phyloP scores from a whole-genome alignment of 2,329 filamentous ascomycete species.

The Monosporascus sp. region DNA sequence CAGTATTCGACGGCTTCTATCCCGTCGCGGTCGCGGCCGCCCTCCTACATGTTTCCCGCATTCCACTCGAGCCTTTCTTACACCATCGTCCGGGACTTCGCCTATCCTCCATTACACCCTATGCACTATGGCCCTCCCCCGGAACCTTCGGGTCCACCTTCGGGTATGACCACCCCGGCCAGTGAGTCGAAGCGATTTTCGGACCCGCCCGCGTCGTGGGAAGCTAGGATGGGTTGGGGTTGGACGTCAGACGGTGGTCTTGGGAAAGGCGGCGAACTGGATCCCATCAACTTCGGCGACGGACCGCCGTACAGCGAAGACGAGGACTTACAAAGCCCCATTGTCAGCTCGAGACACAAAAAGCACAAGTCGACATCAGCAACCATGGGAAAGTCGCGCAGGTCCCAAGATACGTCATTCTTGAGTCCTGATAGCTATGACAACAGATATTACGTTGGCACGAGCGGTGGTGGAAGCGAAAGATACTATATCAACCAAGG shows the following conservation, averaged over 20 bases:
- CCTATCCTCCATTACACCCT: slow-evolving; percentile 75
- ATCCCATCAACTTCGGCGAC: slow-evolving; percentile 78
- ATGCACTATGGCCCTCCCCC: slow-evolving; percentile 92
- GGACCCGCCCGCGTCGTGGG: slow-evolving; percentile 73
- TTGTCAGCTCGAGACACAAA: slow-evolving; percentile 77
- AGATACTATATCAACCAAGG: slow-evolving; percentile 68
- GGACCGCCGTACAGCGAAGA: slow-evolving; percentile 94
- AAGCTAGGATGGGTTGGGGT: slow-evolving; percentile 58
- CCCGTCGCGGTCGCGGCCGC: slow-evolving; percentile 67
- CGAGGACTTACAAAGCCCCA: slow-evolving; percentile 87
- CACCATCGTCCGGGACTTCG: slow-evolving; percentile 91
- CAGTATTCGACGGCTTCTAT: slow-evolving; percentile 72
- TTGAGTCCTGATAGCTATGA: slow-evolving; percentile 48
- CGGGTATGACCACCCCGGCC: slow-evolving; percentile 76
- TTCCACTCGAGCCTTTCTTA: slow-evolving; percentile 84
- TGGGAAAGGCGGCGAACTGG: slow-evolving; percentile 63
- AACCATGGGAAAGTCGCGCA: slow-evolving; percentile 34
- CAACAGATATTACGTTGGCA: slow-evolving; percentile 61
- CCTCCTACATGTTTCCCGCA: slow-evolving; percentile 74
- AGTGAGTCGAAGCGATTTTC: slow-evolving; percentile 79
- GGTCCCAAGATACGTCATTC: slow-evolving; percentile 28
- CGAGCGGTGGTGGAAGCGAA: slow-evolving; percentile 65
- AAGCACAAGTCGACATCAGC: slow-evolving; percentile 72
- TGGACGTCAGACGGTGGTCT: slow-evolving; percentile 47
- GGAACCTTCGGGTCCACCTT: slow-evolving; percentile 63